Conservation (phyloP, 805 yeast genomes). For the Torulaspora gathmanii region DNA sequence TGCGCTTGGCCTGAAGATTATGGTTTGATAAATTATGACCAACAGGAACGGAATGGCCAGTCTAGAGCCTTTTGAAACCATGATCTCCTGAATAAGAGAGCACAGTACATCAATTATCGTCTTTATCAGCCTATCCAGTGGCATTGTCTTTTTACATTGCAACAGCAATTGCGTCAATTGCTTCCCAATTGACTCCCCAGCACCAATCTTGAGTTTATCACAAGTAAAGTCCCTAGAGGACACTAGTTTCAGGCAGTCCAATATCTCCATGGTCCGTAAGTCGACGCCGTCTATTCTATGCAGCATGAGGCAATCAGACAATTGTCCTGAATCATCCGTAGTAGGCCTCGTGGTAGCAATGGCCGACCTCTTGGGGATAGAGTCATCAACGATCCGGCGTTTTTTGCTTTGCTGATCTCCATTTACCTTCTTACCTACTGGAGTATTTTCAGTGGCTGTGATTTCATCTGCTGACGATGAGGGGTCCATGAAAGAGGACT, state of each 20-base stretch:
- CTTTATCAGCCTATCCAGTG: conserved; percentile 28
- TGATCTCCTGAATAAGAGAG: conserved; percentile 28
- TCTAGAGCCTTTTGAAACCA: conserved; percentile 24
- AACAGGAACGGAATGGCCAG: conserved; percentile 53
- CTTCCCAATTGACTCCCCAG: conserved; percentile 28
- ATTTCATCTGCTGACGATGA: conserved; percentile 8
- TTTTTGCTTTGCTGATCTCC: conserved; percentile 10
- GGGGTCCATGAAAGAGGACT: conserved; percentile 7
- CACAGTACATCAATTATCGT: conserved; percentile 26
- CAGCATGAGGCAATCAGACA: conserved; percentile 25
- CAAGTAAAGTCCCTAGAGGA: conserved; percentile 16
- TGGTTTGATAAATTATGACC: conserved; percentile 50
- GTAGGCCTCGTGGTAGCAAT: conserved; percentile 19
- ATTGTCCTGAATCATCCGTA: conserved; percentile 25
- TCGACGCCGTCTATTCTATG: conserved; percentile 26
- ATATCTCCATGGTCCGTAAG: conserved; percentile 28
- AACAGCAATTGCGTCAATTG: conserved; percentile 17
- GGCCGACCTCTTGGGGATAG: conserved; percentile 10
- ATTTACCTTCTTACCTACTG: background rate
- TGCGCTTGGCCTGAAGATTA: conserved; percentile 61
- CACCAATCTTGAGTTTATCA: conserved; percentile 16
- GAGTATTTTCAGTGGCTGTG: conserved; percentile 6
- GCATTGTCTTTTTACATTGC: conserved; percentile 17
- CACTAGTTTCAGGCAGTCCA: conserved; percentile 22
- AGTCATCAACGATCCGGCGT: conserved; percentile 11